A percentile compares a stretch with the other conserved stretches of the same genome.
phyloP scores from a whole-genome alignment of 1,284 basidiomycete genomes.

The Xerocomus amazonicus region DNA sequence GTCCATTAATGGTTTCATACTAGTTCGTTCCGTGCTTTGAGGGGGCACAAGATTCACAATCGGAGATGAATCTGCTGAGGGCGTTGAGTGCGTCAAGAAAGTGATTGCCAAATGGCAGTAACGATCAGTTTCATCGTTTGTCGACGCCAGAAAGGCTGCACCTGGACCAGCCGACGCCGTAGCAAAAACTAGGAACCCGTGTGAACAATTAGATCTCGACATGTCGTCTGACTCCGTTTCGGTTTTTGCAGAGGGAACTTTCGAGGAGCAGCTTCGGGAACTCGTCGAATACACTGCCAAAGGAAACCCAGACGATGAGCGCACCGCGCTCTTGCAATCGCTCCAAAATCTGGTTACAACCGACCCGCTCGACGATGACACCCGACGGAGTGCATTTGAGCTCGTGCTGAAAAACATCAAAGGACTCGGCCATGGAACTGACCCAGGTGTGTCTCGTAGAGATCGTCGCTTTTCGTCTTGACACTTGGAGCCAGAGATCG shows the following conservation, averaged over 20 bases:
- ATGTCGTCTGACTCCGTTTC: constrained; percentile 64
- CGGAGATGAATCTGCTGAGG: no score
- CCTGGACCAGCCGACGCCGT: no score
- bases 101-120: no score
- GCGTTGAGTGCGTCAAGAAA: no score
- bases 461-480: constrained; percentile 1
- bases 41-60: no score
- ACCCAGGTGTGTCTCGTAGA: constrained; percentile 53
- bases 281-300: constrained; percentile 75
- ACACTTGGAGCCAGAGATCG: constrained; percentile 53
- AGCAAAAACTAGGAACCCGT: no score
- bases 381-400: constrained; percentile 50
- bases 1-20: no score
- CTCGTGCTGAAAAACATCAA: constrained; percentile 62
- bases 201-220: no score
- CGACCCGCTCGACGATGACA: constrained; percentile 47
- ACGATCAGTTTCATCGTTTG: no score
- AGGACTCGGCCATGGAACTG: constrained; percentile 67
- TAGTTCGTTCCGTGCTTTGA: no score
- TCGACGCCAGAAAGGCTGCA: no score
- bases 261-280: constrained; percentile 81
- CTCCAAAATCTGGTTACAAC: constrained; percentile 61
- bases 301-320: constrained; percentile 66
- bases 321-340: constrained; percentile 58
- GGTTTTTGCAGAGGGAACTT: constrained; percentile 85